Evolutionary conservation across 345 rosid species (phyloP), one percentile per base, ranked within the genome.

Genomic region (Fremontodendron californicum): DNA sequence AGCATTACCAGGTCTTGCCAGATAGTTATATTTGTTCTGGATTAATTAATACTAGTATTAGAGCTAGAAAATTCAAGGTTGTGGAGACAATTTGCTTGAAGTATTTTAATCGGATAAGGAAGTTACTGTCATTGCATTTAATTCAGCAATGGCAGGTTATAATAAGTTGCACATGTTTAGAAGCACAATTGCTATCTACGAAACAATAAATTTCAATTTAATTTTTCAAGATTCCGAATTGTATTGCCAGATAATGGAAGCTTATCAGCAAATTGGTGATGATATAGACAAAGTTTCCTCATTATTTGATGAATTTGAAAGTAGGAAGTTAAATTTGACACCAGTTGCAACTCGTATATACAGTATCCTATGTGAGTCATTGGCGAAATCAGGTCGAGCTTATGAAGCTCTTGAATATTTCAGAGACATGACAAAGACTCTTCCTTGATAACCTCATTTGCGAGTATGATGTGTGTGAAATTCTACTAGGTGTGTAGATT

Each of bases 131-230:
- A 76, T 87, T 79, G 87, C 91, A 40, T 85, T 89, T 77, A 84
- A 80, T 71, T 80, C 96, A 21, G 96, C 94, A 15, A 89, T 94
- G 96, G 83, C 75, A 83, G 93, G 89, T 42, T 94, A 89, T 43
- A 94, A 94, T 81, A 89, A 90, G 77, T 82, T 92, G 42, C 97
- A 94, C 65, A 92, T 94, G 98, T 94, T 81, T 80, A 81, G 90
- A 60, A 85, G 90, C 82, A 86, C 96, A 25, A 73, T 90, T 72
- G 61, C 65, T 18, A 85, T 87, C 43, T 86, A 83, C 52, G 85
- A 86, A 69, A 88, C 75, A 74, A 76, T 92, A 87, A 87, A 82
- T 81, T 82, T 79, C 6, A 79, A 75, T 2, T 86, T 78, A 43
- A 79, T 89, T 79, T 83, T 72, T 64, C 77, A 84, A 74, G 86